Evolutionary conservation across 2,329 filamentous ascomycete genomes (phyloP).

Genomic region (Cercospora sojina): DNA sequence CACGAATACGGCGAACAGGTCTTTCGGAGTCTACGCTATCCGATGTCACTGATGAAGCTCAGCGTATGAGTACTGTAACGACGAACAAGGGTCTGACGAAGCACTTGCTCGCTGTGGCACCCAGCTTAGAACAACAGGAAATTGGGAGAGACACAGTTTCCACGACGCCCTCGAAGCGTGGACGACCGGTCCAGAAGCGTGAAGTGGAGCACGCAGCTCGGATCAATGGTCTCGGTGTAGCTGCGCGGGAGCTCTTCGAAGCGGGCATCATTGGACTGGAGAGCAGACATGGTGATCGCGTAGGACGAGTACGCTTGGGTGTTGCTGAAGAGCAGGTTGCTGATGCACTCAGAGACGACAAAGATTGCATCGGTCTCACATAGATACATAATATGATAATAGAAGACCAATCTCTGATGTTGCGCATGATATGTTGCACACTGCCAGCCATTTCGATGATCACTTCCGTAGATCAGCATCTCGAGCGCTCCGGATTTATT

Average conservation of each 20-base stretch:
- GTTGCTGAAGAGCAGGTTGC: constrained; percentile 90
- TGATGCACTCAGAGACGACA: constrained; percentile 83
- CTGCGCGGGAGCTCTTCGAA: constrained; percentile 79
- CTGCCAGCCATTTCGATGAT: neutral
- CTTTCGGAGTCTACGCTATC: constrained; percentile 84
- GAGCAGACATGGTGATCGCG: constrained; percentile 72
- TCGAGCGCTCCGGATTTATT: neutral
- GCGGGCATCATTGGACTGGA: constrained; percentile 87
- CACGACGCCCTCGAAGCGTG: constrained; percentile 36
- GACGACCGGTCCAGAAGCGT: constrained; percentile 35
- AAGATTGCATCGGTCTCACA: constrained; percentile 77
- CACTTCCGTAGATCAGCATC: neutral
- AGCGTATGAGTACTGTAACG: constrained; percentile 62
- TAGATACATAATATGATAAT: constrained; percentile 29
- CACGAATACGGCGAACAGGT: constrained; percentile 77
- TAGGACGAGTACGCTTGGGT: constrained; percentile 80
- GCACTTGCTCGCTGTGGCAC: constrained; percentile 54
- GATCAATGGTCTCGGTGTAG: constrained; percentile 63
- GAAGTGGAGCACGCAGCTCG: constrained; percentile 45
- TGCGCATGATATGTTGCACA: neutral
- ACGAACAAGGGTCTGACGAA: constrained; percentile 61
- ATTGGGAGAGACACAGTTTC: constrained; percentile 33
- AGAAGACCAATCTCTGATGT: neutral
- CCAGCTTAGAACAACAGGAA: constrained; percentile 29
- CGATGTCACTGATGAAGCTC: constrained; percentile 84